A percentile compares a stretch with the other conserved stretches of the same genome.
These are phyloP conservation scores for Suillus paluster DNA, from an alignment of 768 basidiomycete genomes.

Conservation along the genomic window DNA sequence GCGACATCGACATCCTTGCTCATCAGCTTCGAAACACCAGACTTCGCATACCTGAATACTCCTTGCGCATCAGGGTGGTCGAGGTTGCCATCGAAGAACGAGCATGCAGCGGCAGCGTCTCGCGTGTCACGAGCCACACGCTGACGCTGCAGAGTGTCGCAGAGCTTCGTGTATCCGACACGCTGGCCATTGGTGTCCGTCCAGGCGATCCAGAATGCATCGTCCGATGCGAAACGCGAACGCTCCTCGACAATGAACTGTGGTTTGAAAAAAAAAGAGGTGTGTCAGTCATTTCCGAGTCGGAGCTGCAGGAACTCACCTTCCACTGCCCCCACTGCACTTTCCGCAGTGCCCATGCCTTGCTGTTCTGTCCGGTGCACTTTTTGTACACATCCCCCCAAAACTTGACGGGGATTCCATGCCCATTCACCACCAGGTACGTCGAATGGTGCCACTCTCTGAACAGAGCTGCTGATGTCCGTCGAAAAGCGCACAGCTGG, in stretches of 20 bases:
- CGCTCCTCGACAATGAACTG: constrained; percentile 19
- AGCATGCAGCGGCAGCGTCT: constrained; percentile 13
- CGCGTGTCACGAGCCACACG: not conserved
- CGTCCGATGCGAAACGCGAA: constrained; percentile 4
- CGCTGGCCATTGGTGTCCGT: constrained; percentile 12
- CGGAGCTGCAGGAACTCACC: not conserved
- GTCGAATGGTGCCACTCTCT: not conserved
- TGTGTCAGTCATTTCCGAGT: no score
- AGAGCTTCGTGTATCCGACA: constrained; percentile 10
- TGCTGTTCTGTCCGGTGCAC: not conserved
- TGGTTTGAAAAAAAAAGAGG: not conserved
- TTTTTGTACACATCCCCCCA: constrained; percentile 1
- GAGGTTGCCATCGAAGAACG: constrained; percentile 17
- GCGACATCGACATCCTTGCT: constrained; percentile 16
- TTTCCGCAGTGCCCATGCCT: not conserved
- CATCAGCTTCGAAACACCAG: not conserved
- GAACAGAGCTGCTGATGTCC: not conserved
- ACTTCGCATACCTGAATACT: constrained; percentile 16
- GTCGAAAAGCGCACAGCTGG: not conserved
- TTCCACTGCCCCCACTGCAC: constrained; percentile 1
- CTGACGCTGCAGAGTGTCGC: constrained; percentile 6
- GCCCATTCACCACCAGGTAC: not conserved
- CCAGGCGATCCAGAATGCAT: constrained; percentile 18
- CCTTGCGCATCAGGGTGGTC: not conserved
- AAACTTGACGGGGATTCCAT: not conserved